These are phyloP conservation scores for Cercospora sp. DNA, from an alignment of 2,329 filamentous ascomycete species.

Conservation along the genomic window DNA sequence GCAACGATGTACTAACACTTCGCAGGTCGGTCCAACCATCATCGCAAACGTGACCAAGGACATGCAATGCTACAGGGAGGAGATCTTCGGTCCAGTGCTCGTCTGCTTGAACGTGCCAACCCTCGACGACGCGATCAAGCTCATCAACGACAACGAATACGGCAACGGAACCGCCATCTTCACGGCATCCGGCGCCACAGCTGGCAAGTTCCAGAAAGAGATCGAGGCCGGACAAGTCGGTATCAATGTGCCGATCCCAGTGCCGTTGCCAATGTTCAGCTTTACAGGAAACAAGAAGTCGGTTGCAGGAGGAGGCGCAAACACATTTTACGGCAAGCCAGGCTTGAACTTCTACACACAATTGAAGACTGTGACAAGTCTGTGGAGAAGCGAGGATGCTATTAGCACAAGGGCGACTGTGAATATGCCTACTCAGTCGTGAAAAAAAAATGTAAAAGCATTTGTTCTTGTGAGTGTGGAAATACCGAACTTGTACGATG, in stretches of 20 bases:
- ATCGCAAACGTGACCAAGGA: conserved; percentile 76
- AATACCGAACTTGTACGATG: conserved; percentile 25
- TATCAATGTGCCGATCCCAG: conserved; percentile 79
- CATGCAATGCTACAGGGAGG: conserved; percentile 82
- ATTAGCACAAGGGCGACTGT: conserved; percentile 81
- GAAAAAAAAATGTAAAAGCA: conserved; percentile 8
- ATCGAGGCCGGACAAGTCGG: conserved; percentile 85
- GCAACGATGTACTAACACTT: conserved; percentile 24
- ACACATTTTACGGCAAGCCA: conserved; percentile 91
- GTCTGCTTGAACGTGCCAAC: conserved; percentile 78
- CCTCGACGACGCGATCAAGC: conserved; percentile 74
- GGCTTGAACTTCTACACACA: conserved; percentile 96
- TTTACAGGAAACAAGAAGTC: conserved; percentile 74
- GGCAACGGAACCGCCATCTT: conserved; percentile 86
- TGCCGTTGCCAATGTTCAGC: conserved; percentile 46
- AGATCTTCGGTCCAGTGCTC: conserved; percentile 83
- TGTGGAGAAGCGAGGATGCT: conserved; percentile 86
- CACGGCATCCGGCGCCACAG: conserved; percentile 74
- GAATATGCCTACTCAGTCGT: conserved; percentile 73
- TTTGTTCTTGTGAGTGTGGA: not conserved
- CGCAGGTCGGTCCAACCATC: conserved; percentile 73
- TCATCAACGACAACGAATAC: conserved; percentile 85
- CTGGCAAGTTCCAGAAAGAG: conserved; percentile 73
- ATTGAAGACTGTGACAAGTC: conserved; percentile 91
- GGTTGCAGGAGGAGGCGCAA: conserved; percentile 86